Base-by-base conservation (phyloP, 108 stramenopile species). In the Cyclostephanos invisitatus region DNA sequence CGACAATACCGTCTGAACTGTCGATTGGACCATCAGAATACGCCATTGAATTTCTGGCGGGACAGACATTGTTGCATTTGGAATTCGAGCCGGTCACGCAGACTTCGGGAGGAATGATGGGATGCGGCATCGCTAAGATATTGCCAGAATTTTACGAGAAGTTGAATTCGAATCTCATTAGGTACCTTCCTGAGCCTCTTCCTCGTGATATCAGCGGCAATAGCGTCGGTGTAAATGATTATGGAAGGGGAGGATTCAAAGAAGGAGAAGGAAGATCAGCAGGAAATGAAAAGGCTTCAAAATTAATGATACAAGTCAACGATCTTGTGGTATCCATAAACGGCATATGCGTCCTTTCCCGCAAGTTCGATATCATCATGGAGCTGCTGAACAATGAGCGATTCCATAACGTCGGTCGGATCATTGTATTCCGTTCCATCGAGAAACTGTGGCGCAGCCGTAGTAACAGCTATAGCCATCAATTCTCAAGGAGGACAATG, bases 241-340 rank as follows among this genome's bases (percentile, higher is more conserved):
- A 29, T 17, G 17, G 14, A 29, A 8, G 44, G 18, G 63, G 53
- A 57, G 22, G 40, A 37, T 40, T 37, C 40, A 35, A 35, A 51
- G n/a, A 4, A 27, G 27, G 38, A 57, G 17, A 42, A 25, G 27
- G 10, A 18, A 27, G 8, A 57, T 17, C 35, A 38, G 18, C 60
- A 42, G 29, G 20, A 61, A 5, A 24, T 28, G 29, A 2, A 18
- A 42, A 42, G 60, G 2, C 36, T 6, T 54, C 25, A 20, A 1
- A 54, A 25, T 61, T 58, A 62, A 65, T 67, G 15, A 70, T 77
- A 22, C 77, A 70, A 66, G 64, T 63, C 27, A 80, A 80, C 44
- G 79, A 80, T 53, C 61, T 80, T 36, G 17, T 80, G 18, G 67
- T 80, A 24, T 69, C 73, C 27, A 68, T 80, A 18, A 80, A 80